Evolutionary conservation across 2,329 filamentous ascomycete species (phyloP).

Genomic region (Hansfordia pulvinata): DNA sequence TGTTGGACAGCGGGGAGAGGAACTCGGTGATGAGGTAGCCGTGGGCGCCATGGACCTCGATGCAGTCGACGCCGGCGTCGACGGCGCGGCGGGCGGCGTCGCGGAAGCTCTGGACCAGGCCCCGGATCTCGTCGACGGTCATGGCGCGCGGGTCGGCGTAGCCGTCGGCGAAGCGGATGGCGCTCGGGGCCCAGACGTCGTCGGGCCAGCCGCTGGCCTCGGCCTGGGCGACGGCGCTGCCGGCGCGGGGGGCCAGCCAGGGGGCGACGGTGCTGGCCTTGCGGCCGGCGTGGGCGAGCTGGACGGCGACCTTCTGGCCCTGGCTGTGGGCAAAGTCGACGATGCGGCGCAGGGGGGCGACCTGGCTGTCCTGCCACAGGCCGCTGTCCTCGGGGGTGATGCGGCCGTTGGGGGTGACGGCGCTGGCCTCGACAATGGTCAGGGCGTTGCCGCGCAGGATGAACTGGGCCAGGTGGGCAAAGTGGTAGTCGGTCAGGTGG

Average conservation of each 20-base stretch:
- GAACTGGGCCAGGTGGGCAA: slow-evolving; percentile 71
- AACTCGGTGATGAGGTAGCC: slow-evolving; percentile 33
- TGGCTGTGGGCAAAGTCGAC: slow-evolving; percentile 73
- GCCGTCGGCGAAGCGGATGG: slow-evolving; percentile 43
- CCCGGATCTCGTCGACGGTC: slow-evolving; percentile 33
- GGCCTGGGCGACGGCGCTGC: slow-evolving; percentile 37
- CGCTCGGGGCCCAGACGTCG: slow-evolving; percentile 35
- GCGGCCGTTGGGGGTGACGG: slow-evolving; percentile 61
- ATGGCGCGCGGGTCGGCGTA: slow-evolving; percentile 39
- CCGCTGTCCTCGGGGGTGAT: slow-evolving; percentile 73
- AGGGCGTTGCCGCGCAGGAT: slow-evolving; percentile 62
- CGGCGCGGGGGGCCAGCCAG: slow-evolving; percentile 46
- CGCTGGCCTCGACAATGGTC: slow-evolving; percentile 65
- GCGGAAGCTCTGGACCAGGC: slow-evolving; percentile 38
- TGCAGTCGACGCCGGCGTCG: slow-evolving; percentile 37
- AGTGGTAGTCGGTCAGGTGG: slow-evolving; percentile 67
- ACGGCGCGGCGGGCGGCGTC: slow-evolving; percentile 42
- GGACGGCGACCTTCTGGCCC: slow-evolving; percentile 62
- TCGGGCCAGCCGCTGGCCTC: slow-evolving; percentile 42
- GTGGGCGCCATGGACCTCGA: slow-evolving; percentile 32
- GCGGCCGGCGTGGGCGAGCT: slow-evolving; percentile 69
- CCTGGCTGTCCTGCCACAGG: slow-evolving; percentile 75
- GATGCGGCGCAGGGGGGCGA: slow-evolving; percentile 54
- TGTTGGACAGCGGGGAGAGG: slow-evolving; percentile 25
- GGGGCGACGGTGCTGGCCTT: slow-evolving; percentile 48